These are phyloP conservation scores for Marasmius oreades DNA, from an alignment of 1,284 basidiomycete species.

Conservation along the genomic window DNA sequence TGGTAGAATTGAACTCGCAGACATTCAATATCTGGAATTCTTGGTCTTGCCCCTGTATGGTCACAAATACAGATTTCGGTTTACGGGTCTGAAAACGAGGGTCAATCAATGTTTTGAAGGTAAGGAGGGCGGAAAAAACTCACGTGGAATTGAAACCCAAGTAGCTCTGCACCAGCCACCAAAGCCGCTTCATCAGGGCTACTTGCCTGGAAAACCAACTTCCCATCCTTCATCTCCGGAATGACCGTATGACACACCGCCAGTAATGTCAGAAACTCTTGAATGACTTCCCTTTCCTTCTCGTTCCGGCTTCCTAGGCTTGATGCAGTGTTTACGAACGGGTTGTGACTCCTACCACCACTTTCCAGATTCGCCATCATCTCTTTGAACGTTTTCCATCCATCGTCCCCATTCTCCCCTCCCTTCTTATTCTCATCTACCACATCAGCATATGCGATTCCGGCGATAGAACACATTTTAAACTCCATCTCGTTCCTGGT, in stretches of 20 bases:
- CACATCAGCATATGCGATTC: constrained; percentile 84
- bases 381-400: constrained; percentile 76
- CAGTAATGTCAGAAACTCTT: constrained; percentile 88
- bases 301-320: constrained; percentile 32
- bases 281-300: constrained; percentile 55
- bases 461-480: constrained; percentile 85
- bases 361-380: constrained; percentile 55
- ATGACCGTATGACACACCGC: constrained; percentile 99
- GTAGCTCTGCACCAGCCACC: constrained; percentile 88
- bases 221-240: constrained; percentile 85
- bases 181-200: constrained; percentile 98
- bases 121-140: constrained; percentile 24
- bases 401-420: constrained; percentile 44
- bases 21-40: constrained; percentile 96
- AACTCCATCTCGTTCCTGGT: constrained; percentile 99
- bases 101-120: constrained; percentile 3
- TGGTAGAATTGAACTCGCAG: constrained; percentile 97
- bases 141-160: constrained; percentile 94
- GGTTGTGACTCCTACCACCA: constrained; percentile 35
- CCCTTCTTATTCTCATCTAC: constrained; percentile 84
- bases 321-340: constrained; percentile 48
- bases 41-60: constrained; percentile 66
- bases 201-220: constrained; percentile 91
- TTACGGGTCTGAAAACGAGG: constrained; percentile 75
- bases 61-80: constrained; percentile 91